phyloP scores from a whole-genome alignment of 1,139 yeast genomes.

The Chernovozyma aurita region DNA sequence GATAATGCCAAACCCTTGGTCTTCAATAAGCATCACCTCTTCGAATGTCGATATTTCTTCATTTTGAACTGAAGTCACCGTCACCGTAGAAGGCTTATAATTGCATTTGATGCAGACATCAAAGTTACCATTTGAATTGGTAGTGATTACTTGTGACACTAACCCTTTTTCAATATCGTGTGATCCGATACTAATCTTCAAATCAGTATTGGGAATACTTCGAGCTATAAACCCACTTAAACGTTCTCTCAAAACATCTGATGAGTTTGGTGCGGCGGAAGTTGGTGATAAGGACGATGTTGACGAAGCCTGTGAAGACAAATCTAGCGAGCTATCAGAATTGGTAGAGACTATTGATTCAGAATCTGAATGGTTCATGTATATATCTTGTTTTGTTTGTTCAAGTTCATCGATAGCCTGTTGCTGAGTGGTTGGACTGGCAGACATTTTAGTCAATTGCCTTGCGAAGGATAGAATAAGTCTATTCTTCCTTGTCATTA shows the following conservation, averaged over 20 bases:
- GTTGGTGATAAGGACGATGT: constrained; percentile 4
- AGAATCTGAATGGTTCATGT: constrained; percentile 4
- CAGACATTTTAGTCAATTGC: constrained; percentile 52
- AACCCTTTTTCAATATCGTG: constrained; percentile 16
- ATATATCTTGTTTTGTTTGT: constrained; percentile 25
- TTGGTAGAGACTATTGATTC: constrained; percentile 5
- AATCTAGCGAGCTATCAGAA: constrained; percentile 6
- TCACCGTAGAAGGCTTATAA: constrained; percentile 52
- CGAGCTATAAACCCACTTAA: constrained; percentile 58
- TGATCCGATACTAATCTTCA: constrained; percentile 51
- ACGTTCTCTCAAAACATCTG: constrained; percentile 48
- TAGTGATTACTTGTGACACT: constrained; percentile 25
- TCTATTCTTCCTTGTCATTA: constrained; percentile 64
- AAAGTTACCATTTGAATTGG: constrained; percentile 63
- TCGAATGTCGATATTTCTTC: constrained; percentile 44
- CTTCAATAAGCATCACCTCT: constrained; percentile 38
- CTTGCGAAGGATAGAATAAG: constrained; percentile 65
- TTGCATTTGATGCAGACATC: constrained; percentile 43
- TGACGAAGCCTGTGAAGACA: neutral
- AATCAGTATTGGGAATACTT: constrained; percentile 49
- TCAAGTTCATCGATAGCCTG: constrained; percentile 28
- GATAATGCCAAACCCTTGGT: constrained; percentile 65
- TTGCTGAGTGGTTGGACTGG: neutral
- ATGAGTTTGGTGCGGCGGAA: constrained; percentile 19
- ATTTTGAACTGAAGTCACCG: constrained; percentile 35